Base-by-base conservation (phyloP, 2,329 filamentous ascomycete genomes). In the Daldinia eschscholtzii region DNA sequence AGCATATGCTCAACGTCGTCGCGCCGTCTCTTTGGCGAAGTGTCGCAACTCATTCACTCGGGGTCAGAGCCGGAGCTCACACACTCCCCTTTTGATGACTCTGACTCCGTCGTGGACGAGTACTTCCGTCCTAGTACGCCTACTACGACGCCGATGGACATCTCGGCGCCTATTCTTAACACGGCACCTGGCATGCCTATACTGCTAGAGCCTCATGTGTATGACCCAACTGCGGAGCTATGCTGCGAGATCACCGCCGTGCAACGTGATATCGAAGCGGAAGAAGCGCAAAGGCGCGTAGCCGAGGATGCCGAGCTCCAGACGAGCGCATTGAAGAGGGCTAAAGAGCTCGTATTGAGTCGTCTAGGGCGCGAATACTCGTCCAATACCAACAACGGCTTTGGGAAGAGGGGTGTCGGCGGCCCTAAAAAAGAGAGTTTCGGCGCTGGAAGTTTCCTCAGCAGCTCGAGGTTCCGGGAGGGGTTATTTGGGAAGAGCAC, bases 311-410 rank as follows among this genome's bases (percentile, higher is more conserved):
- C 84, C 2, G 84, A 83, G 7, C 84, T 86, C 61, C 84, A 88
- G 63, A 81, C 82, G 4, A 85, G 82, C 71, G 86, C 87, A 9
- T 80, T 91, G 57, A 83, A 84, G 74, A 85, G 86, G 65, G 89
- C 88, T 37, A 88, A 87, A 75, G 87, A 88, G 70, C 86, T 87
- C 0, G 88, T 91, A 12, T 79, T 91, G 61, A 83, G 81, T 67
- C 89, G 89, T 72, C 82, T 91, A 57, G 85, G 83, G 73, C 83
- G 83, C 62, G 86, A 89, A 75, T 89, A 84, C 61, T 68, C 72
- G 4, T 58, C 72, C 15, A 30, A 41, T n/a, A 26, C 41, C 23
- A 41, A 61, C 44, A 42, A 61, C 60, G 57, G 73, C 67, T 68
- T 60, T 64, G 79, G 76, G 65, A 79, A 77, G 61, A 75, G 75